Percentiles rank a stretch among this genome's conserved stretches.
These are phyloP conservation scores for Metarhizium guizhouense DNA, from an alignment of 2,329 filamentous ascomycete genomes.

Conservation along the genomic window DNA sequence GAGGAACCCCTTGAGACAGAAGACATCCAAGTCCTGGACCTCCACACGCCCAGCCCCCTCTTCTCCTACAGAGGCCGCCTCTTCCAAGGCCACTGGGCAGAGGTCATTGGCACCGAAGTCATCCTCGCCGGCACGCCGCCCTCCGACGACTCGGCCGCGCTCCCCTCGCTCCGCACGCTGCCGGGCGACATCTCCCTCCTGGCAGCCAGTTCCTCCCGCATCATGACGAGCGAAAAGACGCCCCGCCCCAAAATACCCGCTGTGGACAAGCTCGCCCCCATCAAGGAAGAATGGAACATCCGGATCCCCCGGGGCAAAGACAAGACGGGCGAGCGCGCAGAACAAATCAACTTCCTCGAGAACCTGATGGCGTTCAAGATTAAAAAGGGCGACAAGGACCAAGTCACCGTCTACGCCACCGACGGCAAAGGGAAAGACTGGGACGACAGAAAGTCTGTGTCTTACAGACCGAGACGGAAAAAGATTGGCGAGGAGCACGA, in stretches of 20 bases:
- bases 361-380: conserved; percentile 57
- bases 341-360: conserved; percentile 52
- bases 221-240: conserved; percentile 43
- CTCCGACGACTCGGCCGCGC: conserved; percentile 10
- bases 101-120: conserved; percentile 76
- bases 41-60: conserved; percentile 68
- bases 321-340: conserved; percentile 37
- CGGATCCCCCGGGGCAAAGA: conserved; percentile 36
- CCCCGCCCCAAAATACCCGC: conserved; percentile 37
- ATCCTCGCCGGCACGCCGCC: conserved; percentile 50
- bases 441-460: conserved; percentile 31
- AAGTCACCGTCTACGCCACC: conserved; percentile 51
- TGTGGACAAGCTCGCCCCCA: conserved; percentile 26
- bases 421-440: conserved; percentile 33
- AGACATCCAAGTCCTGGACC: conserved; percentile 70
- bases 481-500: not conserved
- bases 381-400: conserved; percentile 53
- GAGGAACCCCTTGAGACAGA: conserved; percentile 12
- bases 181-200: conserved; percentile 55
- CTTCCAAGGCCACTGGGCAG: conserved; percentile 73
- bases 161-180: conserved; percentile 37
- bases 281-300: conserved; percentile 34
- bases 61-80: conserved; percentile 71
- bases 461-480: conserved; percentile 26
- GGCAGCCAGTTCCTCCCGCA: conserved; percentile 56